Percentiles rank a stretch among this genome's conserved stretches.
These are phyloP conservation scores for Metschnikowia dekortorum DNA, from an alignment of 805 yeast genomes.

Conservation along the genomic window DNA sequence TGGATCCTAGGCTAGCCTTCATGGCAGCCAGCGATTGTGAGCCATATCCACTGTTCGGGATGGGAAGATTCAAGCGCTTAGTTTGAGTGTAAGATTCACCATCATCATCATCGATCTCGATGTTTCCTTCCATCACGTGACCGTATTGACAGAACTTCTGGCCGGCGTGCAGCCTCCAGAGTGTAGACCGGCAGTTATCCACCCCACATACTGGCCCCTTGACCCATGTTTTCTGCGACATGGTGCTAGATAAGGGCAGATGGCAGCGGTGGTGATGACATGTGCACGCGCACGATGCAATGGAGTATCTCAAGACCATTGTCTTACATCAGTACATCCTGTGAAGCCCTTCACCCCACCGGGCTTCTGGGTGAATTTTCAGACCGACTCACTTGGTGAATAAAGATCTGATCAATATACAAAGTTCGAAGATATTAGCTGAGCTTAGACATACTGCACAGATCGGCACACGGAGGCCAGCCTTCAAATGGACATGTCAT, in stretches of 20 bases:
- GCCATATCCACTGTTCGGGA: constrained; percentile 25
- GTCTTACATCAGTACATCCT: not conserved
- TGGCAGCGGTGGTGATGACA: not conserved
- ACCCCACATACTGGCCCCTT: constrained; percentile 86
- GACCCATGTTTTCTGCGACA: constrained; percentile 39
- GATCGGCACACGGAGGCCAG: too few relatives aligned
- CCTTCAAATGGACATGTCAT: too few relatives aligned
- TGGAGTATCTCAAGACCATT: not conserved
- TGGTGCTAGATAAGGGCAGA: not conserved
- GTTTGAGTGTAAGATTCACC: constrained; percentile 53
- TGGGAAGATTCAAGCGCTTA: constrained; percentile 48
- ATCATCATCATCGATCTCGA: constrained; percentile 81
- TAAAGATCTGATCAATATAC: too few relatives aligned
- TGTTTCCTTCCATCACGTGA: constrained; percentile 77
- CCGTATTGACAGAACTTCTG: constrained; percentile 83
- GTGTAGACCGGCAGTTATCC: constrained; percentile 78
- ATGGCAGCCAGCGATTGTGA: not conserved
- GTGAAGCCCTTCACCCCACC: not conserved
- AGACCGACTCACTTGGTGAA: too few relatives aligned
- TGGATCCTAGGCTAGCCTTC: not conserved
- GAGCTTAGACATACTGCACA: too few relatives aligned
- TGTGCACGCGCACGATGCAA: not conserved
- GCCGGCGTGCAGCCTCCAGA: constrained; percentile 74
- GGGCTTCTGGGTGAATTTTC: not conserved
- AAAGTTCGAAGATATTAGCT: too few relatives aligned